Percentiles rank a stretch among this genome's conserved stretches.
phyloP scores from a whole-genome alignment of 805 yeast species.

The Aciculoconidium aculeatum region DNA sequence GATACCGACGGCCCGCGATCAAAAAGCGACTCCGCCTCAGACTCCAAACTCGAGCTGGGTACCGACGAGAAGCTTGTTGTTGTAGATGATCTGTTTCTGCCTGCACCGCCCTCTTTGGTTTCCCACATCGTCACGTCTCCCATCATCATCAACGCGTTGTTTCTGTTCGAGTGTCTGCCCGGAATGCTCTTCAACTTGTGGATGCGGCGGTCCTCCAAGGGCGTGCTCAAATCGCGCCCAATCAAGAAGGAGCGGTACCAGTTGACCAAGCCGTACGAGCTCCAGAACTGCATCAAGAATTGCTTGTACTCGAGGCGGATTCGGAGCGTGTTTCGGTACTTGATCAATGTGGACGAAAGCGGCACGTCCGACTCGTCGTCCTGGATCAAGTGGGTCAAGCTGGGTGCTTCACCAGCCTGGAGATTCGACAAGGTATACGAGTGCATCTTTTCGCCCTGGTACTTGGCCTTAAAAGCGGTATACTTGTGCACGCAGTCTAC shows the following conservation, averaged over 20 bases:
- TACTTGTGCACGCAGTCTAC: constrained; percentile 13
- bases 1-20: too few relatives aligned
- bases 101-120: too few relatives aligned
- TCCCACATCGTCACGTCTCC: background rate
- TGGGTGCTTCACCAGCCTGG: constrained; percentile 33
- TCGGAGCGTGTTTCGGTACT: constrained; percentile 30
- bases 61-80: too few relatives aligned
- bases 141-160: constrained; percentile 15
- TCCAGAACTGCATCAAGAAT: constrained; percentile 36
- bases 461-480: constrained; percentile 7
- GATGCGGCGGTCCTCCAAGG: constrained; percentile 22
- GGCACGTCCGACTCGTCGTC: constrained; percentile 2
- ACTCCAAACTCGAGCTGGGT: too few relatives aligned
- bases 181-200: constrained; percentile 24
- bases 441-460: constrained; percentile 20
- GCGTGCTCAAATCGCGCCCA: constrained; percentile 30
- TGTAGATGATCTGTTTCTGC: too few relatives aligned
- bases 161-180: constrained; percentile 12
- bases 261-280: constrained; percentile 31
- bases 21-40: too few relatives aligned
- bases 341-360: constrained; percentile 18
- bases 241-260: constrained; percentile 32
- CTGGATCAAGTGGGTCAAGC: constrained; percentile 17
- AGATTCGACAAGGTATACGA: constrained; percentile 27
- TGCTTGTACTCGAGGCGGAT: constrained; percentile 35